phyloP scores from a whole-genome alignment of 2,329 filamentous ascomycete species.

The Boeremia lycopersici region DNA sequence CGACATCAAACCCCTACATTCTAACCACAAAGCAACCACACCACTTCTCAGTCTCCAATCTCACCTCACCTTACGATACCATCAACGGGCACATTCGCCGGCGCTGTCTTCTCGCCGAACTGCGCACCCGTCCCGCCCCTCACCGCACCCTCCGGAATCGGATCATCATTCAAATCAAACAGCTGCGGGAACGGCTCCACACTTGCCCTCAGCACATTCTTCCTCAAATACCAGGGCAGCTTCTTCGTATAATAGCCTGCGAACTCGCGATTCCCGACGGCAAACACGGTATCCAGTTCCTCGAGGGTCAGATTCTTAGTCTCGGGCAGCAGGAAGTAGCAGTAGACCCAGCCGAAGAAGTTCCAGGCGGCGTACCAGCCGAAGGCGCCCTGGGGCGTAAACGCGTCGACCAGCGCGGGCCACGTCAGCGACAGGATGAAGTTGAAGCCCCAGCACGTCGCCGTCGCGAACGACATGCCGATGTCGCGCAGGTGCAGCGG shows the following conservation, averaged over 20 bases:
- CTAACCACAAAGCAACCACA: background rate
- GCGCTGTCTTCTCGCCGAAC: slow-evolving; percentile 12
- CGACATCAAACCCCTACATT: background rate
- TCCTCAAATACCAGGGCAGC: slow-evolving; percentile 47
- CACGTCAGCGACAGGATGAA: slow-evolving; percentile 60
- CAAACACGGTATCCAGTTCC: slow-evolving; percentile 40
- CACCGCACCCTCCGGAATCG: slow-evolving; percentile 9
- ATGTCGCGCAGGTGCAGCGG: slow-evolving; percentile 53
- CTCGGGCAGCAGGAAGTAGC: slow-evolving; percentile 39
- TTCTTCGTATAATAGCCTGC: slow-evolving; percentile 34
- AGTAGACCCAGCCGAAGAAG: slow-evolving; percentile 57
- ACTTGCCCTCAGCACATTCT: slow-evolving; percentile 39
- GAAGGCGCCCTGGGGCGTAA: slow-evolving; percentile 59
- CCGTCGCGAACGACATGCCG: slow-evolving; percentile 54
- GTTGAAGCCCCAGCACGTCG: slow-evolving; percentile 65
- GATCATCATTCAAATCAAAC: slow-evolving; percentile 30
- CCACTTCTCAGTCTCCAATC: background rate
- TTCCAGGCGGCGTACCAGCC: slow-evolving; percentile 64
- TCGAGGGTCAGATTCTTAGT: slow-evolving; percentile 41
- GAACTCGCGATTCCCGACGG: slow-evolving; percentile 35
- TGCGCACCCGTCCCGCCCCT: background rate
- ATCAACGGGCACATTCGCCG: no score
- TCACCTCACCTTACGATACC: background rate
- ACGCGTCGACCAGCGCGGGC: slow-evolving; percentile 56
- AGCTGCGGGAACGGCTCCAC: slow-evolving; percentile 35